Conservation (phyloP, 129 eudicot species). For the Ambrosia artemisiifolia region DNA sequence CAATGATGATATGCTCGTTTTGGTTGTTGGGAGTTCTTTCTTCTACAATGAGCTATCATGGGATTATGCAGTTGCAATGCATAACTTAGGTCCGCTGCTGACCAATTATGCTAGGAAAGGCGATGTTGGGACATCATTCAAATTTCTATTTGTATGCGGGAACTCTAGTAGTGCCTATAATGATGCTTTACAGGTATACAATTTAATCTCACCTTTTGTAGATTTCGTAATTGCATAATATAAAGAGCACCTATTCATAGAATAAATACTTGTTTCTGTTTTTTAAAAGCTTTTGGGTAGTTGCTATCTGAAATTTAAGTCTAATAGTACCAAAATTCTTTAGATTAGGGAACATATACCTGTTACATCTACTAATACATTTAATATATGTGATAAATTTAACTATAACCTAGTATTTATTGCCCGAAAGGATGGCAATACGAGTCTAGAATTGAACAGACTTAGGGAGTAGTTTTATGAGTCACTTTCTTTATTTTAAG, state of each 20-base stretch:
- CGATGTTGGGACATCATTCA: conserved; percentile 39
- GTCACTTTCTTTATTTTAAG: not conserved
- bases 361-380: not conserved
- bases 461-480: not conserved
- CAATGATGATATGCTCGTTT: conserved; percentile 70
- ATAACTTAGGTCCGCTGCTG: conserved; percentile 78
- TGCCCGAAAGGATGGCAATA: not conserved
- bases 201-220: not conserved
- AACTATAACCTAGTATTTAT: not conserved
- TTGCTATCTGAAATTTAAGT: conserved; percentile 2
- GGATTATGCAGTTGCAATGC: conserved; percentile 91
- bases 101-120: conserved; percentile 61
- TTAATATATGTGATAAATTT: not conserved
- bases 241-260: not conserved
- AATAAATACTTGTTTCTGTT: not conserved
- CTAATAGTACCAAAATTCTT: not conserved
- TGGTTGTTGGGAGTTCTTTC: conserved; percentile 85
- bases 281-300: not conserved
- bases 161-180: conserved; percentile 70
- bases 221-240: not conserved
- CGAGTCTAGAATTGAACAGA: not conserved
- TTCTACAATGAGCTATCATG: conserved; percentile 80
- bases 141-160: conserved; percentile 75
- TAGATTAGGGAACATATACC: conserved; percentile 7
- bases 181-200: conserved; percentile 81